Evolutionary conservation across 2,329 filamentous ascomycete species (phyloP), one percentile per base, ranked within the genome.

Genomic region (Cryphonectria naterciae): DNA sequence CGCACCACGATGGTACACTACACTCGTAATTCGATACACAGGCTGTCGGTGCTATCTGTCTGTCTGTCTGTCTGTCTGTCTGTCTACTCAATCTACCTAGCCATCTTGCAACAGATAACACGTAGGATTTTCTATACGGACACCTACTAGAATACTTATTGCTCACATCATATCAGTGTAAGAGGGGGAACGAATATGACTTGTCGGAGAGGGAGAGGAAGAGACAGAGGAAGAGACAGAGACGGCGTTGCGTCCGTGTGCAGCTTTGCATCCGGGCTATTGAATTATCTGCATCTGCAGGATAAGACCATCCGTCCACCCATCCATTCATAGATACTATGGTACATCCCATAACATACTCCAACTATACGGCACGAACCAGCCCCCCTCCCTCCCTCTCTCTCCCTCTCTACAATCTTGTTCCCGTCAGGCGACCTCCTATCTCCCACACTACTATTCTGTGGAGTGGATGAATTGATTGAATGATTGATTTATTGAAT

Each of bases 241-340:
- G 4, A 54, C 19, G 32, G 28, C 28, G 60, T 19, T 35, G 61
- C 41, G 54, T 67, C 49, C 65, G 65, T 58, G 46, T 58, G 54
- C 65, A 60, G 49, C 39, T 60, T 49, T 67, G 65, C 65, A 67
- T 17, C 54, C n/a, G 17, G 54, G 54, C 52, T 60, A 61, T 60
- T 60, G 39, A 61, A 60, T 65, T 35, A 35, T 58, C 54, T 58
- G 54, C 54, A 58, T 35, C 54, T 58, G 28, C 54, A 58, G 54
- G 54, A 35, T 28, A 58, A 32, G 54, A 58, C 54, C 54, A 58
- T 32, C 28, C 54, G 22, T 32, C 61, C 32, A 15, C 61, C 39
- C n/a, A n/a, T n/a, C 15, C 22, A 62, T 35, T 35, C 37, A 62
- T 5, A 10, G 25, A 28, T 17, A 56, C 52, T 49, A 49, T 49